Base-by-base conservation (phyloP, 306 rosid species). In the Vachellia pachyceras region DNA sequence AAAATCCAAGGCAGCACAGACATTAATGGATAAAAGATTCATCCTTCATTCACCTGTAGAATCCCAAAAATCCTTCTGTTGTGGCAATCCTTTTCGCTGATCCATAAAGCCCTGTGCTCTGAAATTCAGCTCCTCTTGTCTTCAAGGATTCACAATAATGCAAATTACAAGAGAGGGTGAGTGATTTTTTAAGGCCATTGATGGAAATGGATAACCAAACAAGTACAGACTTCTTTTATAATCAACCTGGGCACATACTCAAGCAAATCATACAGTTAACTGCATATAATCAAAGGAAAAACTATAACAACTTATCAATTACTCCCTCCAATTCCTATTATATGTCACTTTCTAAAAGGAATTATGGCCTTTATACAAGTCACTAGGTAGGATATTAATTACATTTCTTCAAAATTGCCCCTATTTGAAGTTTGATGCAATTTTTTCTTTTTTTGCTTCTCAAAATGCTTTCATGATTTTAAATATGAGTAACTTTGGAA, bases 71-170 rank as follows among this genome's bases (percentile, higher is more conserved):
- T 76, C 99, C 99, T 91, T 95, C 98, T 0, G 92, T 93, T 80
- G 81, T 87, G 72, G 90, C 88, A 72, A 93, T 93, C 83, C 92
- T 91, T 45, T 69, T 80, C 37, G 85, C 81, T 69, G 98, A 86
- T 82, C 96, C 95, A 20, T 78, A 57, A 17, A 95, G 68, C 54
- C 98, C 98, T 2, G 87, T 84, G 89, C 90, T 93, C 77, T 87
- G 93, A 80, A 82, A 95, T 80, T 95, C 99, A 17, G 87, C 80
- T 82, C 90, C 88, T 78, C 98, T 87, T 23, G 99, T 95, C 99
- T 95, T 88, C 79, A 76, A 79, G 73, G 73, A 57, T 76, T 45
- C 5, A 74, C 60, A 11, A 47, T 54, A 47, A 13, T 52, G 58
- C 58, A 60, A 82, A 80, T 57, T 25, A 52, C 29, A 40, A 36